Conservation (phyloP, 2,329 filamentous ascomycete species). For the Eutypella sp. region DNA sequence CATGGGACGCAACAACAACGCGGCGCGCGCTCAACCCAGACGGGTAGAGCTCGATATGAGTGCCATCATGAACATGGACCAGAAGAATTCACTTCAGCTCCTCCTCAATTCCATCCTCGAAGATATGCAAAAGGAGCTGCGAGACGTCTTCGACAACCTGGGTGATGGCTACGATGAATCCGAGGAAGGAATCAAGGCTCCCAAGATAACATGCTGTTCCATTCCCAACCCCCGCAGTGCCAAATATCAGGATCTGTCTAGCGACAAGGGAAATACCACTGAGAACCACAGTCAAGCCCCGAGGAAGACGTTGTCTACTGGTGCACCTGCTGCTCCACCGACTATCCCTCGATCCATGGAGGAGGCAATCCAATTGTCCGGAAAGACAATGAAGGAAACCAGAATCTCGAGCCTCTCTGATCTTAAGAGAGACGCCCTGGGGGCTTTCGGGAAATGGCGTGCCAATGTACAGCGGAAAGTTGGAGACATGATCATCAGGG, state of each 20-base stretch:
- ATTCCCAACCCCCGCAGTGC: slow-evolving; percentile 31
- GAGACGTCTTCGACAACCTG: slow-evolving; percentile 46
- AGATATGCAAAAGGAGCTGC: slow-evolving; percentile 48
- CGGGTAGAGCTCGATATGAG: slow-evolving; percentile 47
- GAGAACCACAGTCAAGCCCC: too few species aligned
- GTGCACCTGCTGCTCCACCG: too few species aligned
- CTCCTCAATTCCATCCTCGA: slow-evolving; percentile 50
- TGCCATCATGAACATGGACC: slow-evolving; percentile 39
- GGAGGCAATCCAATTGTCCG: slow-evolving; percentile 25
- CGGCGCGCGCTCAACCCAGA: slow-evolving; percentile 28
- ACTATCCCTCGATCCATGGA: slow-evolving; percentile 26
- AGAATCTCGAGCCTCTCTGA: slow-evolving; percentile 44
- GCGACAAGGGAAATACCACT: slow-evolving; percentile 17
- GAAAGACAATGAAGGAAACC: slow-evolving; percentile 33
- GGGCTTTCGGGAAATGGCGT: slow-evolving; percentile 79
- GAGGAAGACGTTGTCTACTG: too few species aligned
- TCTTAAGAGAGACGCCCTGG: slow-evolving; percentile 63
- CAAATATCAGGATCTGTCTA: slow-evolving; percentile 23
- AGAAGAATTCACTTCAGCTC: slow-evolving; percentile 48
- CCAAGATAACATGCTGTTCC: slow-evolving; percentile 23
- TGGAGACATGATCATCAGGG: slow-evolving; percentile 58
- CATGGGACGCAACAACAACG: slow-evolving; percentile 10
- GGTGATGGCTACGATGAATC: slow-evolving; percentile 24
- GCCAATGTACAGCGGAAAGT: slow-evolving; percentile 64
- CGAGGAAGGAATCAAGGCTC: slow-evolving; percentile 21